These are phyloP conservation scores for Zygoascus sp. DNA, from an alignment of 1,139 yeast species.

Conservation along the genomic window DNA sequence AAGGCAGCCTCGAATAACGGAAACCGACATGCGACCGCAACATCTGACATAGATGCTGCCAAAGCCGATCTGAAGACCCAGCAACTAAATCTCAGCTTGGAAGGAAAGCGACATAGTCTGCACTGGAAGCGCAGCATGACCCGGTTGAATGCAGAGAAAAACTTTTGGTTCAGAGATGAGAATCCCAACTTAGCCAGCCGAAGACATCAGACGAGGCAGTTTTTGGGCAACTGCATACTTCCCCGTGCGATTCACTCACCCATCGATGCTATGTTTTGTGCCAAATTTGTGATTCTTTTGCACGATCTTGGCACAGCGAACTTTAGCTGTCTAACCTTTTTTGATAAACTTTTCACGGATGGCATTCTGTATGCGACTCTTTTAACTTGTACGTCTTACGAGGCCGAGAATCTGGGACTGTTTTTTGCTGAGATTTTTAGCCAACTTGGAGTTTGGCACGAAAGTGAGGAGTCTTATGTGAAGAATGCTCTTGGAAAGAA, in stretches of 20 bases:
- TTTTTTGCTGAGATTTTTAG: slow-evolving; percentile 59
- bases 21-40: background rate
- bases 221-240: slow-evolving; percentile 62
- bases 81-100: slow-evolving; percentile 28
- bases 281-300: slow-evolving; percentile 54
- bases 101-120: slow-evolving; percentile 32
- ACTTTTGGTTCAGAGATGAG: slow-evolving; percentile 33
- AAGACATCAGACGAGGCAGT: slow-evolving; percentile 33
- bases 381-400: slow-evolving; percentile 67
- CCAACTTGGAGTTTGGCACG: slow-evolving; percentile 44
- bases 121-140: slow-evolving; percentile 34
- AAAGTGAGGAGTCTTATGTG: slow-evolving; percentile 29
- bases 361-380: slow-evolving; percentile 55
- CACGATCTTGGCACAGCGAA: slow-evolving; percentile 43
- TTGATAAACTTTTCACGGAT: slow-evolving; percentile 49
- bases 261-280: slow-evolving; percentile 72
- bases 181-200: slow-evolving; percentile 14
- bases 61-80: slow-evolving; percentile 21
- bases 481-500: slow-evolving; percentile 32
- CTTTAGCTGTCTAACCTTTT: slow-evolving; percentile 43
- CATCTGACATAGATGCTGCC: background rate
- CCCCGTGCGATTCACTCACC: slow-evolving; percentile 81
- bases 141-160: slow-evolving; percentile 34
- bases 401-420: slow-evolving; percentile 78
- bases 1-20: background rate